Evolutionary conservation across 1,284 basidiomycete species (phyloP).

Genomic region (Sporisorium iseilematis-ciliati): DNA sequence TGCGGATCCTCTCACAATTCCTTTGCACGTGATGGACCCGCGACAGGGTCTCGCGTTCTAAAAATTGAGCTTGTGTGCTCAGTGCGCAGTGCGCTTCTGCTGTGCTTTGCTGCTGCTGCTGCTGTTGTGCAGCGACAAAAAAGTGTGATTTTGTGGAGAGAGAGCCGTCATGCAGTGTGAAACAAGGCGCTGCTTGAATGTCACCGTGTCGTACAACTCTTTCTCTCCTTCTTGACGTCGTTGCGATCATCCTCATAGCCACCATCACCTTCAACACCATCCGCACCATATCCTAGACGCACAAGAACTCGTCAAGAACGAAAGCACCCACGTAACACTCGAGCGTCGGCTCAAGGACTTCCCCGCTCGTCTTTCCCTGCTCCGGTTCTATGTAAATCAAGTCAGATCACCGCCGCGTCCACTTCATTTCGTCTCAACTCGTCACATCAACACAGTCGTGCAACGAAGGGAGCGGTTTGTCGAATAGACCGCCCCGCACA

Average conservation of each 20-base stretch:
- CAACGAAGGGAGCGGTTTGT: no score
- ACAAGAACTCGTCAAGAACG: background rate
- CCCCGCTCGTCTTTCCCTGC: background rate
- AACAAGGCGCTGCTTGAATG: background rate
- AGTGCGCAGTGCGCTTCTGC: conserved; percentile 3
- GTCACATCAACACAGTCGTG: conserved; percentile 12
- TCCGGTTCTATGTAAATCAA: background rate
- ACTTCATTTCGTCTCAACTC: conserved; percentile 25
- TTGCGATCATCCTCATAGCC: background rate
- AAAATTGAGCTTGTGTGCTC: background rate
- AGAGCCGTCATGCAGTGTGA: background rate
- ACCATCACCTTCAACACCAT: background rate
- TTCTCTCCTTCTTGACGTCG: background rate
- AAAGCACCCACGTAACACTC: background rate
- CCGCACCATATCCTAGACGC: background rate
- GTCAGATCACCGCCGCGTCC: background rate
- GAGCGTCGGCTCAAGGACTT: background rate
- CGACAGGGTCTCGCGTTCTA: conserved; percentile 21
- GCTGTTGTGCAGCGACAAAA: background rate
- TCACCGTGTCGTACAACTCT: background rate
- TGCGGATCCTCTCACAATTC: background rate
- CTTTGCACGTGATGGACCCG: conserved; percentile 17
- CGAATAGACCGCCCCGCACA: background rate
- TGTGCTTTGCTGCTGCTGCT: background rate
- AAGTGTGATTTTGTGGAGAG: conserved; percentile 11